Base-by-base conservation (phyloP, 176 grass and related monocot genomes). In the Aegilops speltoides region DNA sequence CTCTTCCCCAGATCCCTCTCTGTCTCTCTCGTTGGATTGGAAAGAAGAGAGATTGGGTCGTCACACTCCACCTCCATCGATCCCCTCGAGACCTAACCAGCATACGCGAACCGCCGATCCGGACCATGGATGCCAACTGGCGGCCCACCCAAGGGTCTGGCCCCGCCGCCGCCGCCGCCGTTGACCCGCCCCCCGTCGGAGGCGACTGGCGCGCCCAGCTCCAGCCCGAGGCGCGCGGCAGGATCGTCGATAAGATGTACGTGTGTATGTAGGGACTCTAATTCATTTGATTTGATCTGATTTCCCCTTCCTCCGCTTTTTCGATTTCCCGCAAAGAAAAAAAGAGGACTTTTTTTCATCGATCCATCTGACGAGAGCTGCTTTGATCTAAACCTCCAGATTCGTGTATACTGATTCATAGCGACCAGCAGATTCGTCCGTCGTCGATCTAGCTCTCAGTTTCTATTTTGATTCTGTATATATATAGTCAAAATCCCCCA, bases 131-230 rank as follows among this genome's bases (percentile, higher is more conserved):
- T 7, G 14, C 70, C n/a, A 91, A 91, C 78, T 87, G 89, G 91
- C 81, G 89, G 38, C 56, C 89, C 70, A 88, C 76, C 48, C 89
- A 91, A 77, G 89, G 89, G 5, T 13, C 86, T 26, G 77, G 70
- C 46, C 91, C 73, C 43, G 73, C 41, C 24, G 68, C 34, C 3
- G 34, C 11, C 22, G 71, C 10, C 10, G 41, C 0, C 41, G 41
- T 3, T 17, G 90, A 83, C 67, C 79, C 79, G 17, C 78, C 37
- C 45, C 59, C 86, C 26, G 73, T 72, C 34, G 88, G 80, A 4
- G 57, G 46, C 52, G 88, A 96, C 43, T 96, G 94, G 97, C 87
- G 97, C 38, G 8, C n/a, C 52, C 94, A 93, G 57, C 89, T 99
- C 36, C 90, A 90, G 79, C 89, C 88, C 13, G 90, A 94, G 69